These are phyloP conservation scores for Neurospora sp. DNA, from an alignment of 2,329 filamentous ascomycete species.

Conservation along the genomic window DNA sequence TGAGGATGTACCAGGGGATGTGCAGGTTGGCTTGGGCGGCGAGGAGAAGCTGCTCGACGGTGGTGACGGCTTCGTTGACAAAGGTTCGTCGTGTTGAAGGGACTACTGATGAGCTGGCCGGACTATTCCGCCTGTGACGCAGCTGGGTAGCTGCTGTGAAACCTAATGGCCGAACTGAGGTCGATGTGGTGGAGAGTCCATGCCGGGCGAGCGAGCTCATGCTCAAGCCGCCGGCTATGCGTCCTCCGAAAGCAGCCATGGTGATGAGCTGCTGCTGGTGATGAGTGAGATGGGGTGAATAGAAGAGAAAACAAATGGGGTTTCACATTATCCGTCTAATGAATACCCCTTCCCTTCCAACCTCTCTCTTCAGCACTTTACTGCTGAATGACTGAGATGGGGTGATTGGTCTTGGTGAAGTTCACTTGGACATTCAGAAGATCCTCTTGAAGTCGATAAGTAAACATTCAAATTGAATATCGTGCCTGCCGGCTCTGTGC, in stretches of 20 bases:
- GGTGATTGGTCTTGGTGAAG: background rate
- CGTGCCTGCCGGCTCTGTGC: background rate
- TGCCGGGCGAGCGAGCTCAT: background rate
- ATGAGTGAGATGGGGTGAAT: background rate
- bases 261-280: background rate
- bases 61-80: slow-evolving; percentile 27
- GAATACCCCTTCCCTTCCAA: background rate
- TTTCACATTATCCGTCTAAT: background rate
- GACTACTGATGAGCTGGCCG: background rate
- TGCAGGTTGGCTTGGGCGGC: slow-evolving; percentile 32
- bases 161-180: background rate
- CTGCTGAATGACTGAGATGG: background rate
- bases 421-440: background rate
- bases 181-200: background rate
- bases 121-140: background rate
- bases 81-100: slow-evolving; percentile 6
- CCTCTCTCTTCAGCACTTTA: background rate
- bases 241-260: background rate
- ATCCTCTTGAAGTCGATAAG: background rate
- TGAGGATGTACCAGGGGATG: slow-evolving; percentile 44
- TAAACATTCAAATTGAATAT: background rate
- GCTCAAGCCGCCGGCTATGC: background rate
- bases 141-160: background rate
- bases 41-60: slow-evolving; percentile 33
- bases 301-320: background rate